These are phyloP conservation scores for Trichothecium sympodiale DNA, from an alignment of 2,329 filamentous ascomycete species.

Conservation along the genomic window DNA sequence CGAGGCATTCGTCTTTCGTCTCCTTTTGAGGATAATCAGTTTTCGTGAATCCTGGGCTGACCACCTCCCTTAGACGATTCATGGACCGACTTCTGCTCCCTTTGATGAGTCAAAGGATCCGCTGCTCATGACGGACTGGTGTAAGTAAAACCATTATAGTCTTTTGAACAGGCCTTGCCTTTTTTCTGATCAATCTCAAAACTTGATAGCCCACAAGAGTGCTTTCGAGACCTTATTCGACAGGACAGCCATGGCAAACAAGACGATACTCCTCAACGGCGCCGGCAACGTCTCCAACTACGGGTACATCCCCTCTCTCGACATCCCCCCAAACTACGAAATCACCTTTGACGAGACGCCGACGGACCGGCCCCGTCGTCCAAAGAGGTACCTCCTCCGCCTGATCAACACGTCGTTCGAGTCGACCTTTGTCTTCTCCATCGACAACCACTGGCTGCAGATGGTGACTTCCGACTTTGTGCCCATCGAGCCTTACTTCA, in stretches of 20 bases:
- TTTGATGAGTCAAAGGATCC: constrained; percentile 11
- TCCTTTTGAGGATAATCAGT: constrained; percentile 43
- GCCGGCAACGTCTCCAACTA: too few relatives aligned
- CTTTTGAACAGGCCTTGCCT: too few relatives aligned
- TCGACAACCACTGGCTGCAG: constrained; percentile 38
- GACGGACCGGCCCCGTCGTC: too few relatives aligned
- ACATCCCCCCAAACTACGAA: too few relatives aligned
- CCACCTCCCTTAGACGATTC: constrained; percentile 37
- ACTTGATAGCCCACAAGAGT: too few relatives aligned
- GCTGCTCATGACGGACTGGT: constrained; percentile 1
- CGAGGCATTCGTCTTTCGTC: constrained; percentile 39
- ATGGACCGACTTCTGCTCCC: constrained; percentile 39
- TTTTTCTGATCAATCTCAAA: too few relatives aligned
- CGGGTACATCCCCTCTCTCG: too few relatives aligned
- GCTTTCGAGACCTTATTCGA: too few relatives aligned
- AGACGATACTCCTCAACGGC: too few relatives aligned
- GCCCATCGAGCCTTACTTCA: constrained; percentile 36
- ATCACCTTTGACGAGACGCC: too few relatives aligned
- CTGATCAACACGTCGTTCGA: constrained; percentile 38
- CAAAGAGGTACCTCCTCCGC: constrained; percentile 27
- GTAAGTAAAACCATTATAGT: too few relatives aligned
- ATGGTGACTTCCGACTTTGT: constrained; percentile 45
- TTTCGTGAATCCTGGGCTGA: constrained; percentile 37
- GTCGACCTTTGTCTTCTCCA: constrained; percentile 37
- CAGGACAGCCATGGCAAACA: too few relatives aligned